phyloP scores from a whole-genome alignment of 2,329 filamentous ascomycete species.

The Oidium heveae region DNA sequence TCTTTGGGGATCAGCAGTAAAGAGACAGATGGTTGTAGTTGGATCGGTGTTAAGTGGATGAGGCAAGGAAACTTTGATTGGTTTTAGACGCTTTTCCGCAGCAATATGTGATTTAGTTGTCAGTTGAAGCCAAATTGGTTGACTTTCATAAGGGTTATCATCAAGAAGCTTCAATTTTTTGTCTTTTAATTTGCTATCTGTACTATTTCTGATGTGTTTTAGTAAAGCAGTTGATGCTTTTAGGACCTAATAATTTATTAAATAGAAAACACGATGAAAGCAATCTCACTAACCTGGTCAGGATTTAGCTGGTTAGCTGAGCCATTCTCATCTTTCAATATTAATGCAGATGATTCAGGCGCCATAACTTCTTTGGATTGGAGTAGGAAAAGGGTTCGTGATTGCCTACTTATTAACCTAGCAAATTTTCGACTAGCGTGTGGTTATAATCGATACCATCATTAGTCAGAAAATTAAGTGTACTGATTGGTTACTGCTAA shows the following conservation, averaged over 20 bases:
- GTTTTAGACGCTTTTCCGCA: constrained; percentile 60
- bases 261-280: neutral
- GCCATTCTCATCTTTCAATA: constrained; percentile 13
- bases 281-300: constrained; percentile 11
- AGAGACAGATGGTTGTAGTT: constrained; percentile 54
- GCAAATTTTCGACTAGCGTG: no score
- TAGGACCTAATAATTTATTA: constrained; percentile 20
- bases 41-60: constrained; percentile 46
- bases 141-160: constrained; percentile 13
- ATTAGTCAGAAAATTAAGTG: no score
- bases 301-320: constrained; percentile 13
- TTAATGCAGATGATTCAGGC: constrained; percentile 8
- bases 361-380: constrained; percentile 7
- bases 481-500: no score
- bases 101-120: constrained; percentile 39
- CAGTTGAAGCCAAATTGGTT: constrained; percentile 34
- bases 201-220: constrained; percentile 30
- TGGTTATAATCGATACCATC: no score
- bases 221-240: constrained; percentile 39
- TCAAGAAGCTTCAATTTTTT: constrained; percentile 1
- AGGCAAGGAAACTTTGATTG: constrained; percentile 55
- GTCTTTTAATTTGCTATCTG: constrained; percentile 17
- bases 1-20: constrained; percentile 59
- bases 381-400: no score
- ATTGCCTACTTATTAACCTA: no score